A percentile compares a stretch with the other conserved stretches of the same genome.
These are phyloP conservation scores for Solanum chacoense DNA, from an alignment of 305 asterid species.

Conservation along the genomic window DNA sequence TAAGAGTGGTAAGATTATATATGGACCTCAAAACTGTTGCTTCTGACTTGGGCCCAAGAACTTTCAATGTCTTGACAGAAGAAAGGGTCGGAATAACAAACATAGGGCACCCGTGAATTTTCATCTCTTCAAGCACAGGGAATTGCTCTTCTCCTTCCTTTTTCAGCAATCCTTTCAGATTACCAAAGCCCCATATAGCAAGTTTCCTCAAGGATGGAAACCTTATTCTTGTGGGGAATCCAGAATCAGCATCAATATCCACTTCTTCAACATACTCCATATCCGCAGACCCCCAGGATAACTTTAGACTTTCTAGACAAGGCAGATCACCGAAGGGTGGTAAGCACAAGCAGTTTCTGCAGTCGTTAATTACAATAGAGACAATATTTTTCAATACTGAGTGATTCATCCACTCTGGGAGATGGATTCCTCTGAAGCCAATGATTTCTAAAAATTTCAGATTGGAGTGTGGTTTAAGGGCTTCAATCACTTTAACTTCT, in stretches of 20 bases:
- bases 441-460: not conserved
- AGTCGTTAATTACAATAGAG: fast-evolving
- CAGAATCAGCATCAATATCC: not conserved
- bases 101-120: fast-evolving
- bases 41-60: not conserved
- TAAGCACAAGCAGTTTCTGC: not conserved
- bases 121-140: not conserved
- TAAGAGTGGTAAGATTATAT: no score
- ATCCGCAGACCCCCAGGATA: not conserved
- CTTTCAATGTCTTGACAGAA: not conserved
- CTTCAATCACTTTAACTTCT: conserved; percentile 3
- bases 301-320: not conserved
- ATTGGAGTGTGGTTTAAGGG: conserved; percentile 17
- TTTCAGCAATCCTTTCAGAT: not conserved
- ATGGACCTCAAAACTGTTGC: no score
- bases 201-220: not conserved
- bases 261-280: not conserved
- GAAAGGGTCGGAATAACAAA: not conserved
- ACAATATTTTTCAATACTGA: not conserved
- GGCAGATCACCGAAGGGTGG: not conserved
- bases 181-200: not conserved
- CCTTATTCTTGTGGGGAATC: not conserved
- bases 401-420: conserved; percentile 13
- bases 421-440: conserved; percentile 1
- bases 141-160: not conserved